A percentile compares a stretch with the other conserved stretches of the same genome.
These are phyloP conservation scores for Helicosporidium sp. DNA, from an alignment of 139 green algal species.

Conservation along the genomic window DNA sequence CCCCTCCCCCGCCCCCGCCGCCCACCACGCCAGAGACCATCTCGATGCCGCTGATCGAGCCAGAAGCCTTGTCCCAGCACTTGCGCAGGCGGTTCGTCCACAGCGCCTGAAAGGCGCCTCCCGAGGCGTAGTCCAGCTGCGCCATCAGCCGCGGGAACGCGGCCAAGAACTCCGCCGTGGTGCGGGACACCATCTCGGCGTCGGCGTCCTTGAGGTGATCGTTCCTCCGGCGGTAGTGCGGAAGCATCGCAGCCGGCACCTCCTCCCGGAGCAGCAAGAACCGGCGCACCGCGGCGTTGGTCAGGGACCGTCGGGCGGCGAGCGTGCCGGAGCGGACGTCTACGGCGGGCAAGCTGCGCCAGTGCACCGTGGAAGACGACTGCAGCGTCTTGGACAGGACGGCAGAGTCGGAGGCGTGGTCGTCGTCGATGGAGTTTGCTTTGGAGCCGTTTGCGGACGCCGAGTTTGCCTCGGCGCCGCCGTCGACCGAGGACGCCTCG, in stretches of 20 bases:
- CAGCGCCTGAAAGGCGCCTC: not conserved
- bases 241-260: not conserved
- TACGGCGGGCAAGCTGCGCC: conserved; percentile 8
- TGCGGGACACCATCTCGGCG: conserved; percentile 5
- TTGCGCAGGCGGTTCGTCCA: not conserved
- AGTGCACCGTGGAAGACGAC: no score
- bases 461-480: no score
- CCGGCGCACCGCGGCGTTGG: conserved; percentile 4
- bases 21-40: no score
- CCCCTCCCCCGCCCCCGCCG: no score
- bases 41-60: no score
- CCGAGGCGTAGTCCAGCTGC: not conserved
- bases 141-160: conserved; percentile 2
- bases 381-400: no score
- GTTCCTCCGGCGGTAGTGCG: not conserved
- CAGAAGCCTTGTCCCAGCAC: not conserved
- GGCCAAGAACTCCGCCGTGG: conserved; percentile 1
- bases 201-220: conserved; percentile 6
- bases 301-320: not conserved
- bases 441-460: no score
- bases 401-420: no score
- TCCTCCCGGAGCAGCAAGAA: conserved; percentile 7
- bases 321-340: conserved; percentile 1
- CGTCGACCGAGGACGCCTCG: no score
- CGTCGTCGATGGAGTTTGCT: no score